These are phyloP conservation scores for Pestalotiopsis fici DNA, from an alignment of 2,329 filamentous ascomycete species.

Conservation along the genomic window DNA sequence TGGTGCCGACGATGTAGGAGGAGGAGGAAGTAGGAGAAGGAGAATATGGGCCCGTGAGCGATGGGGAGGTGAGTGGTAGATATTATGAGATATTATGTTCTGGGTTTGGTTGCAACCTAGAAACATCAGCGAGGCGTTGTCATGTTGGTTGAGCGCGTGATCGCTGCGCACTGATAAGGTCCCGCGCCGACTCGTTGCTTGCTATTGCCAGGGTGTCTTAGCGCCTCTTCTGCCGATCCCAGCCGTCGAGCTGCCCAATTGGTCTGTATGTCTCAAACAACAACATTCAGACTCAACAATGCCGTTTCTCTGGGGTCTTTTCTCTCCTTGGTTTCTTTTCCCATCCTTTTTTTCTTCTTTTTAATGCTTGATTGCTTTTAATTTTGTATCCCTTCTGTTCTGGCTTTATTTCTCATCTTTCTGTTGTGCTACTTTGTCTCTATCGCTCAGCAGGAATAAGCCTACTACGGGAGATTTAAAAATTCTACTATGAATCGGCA, in stretches of 20 bases:
- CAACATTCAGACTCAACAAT: not conserved
- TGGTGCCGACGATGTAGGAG: not conserved
- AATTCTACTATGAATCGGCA: too few species aligned
- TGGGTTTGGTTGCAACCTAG: not conserved
- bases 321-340: too few species aligned
- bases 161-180: not conserved
- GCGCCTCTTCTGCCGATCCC: not conserved
- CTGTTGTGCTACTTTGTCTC: too few species aligned
- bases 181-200: not conserved
- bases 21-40: too few species aligned
- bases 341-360: too few species aligned
- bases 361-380: too few species aligned
- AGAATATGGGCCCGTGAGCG: not conserved
- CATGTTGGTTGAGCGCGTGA: not conserved
- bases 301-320: too few species aligned
- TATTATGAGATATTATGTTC: not conserved
- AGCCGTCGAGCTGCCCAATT: not conserved
- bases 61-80: too few species aligned
- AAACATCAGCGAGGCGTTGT: not conserved
- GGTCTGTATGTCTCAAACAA: not conserved
- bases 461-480: too few species aligned
- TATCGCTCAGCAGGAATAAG: too few species aligned
- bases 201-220: not conserved
- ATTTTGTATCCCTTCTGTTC: too few species aligned
- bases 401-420: too few species aligned